Evolutionary conservation across 345 rosid species (phyloP).

Genomic region (Boechera divaricarpa): DNA sequence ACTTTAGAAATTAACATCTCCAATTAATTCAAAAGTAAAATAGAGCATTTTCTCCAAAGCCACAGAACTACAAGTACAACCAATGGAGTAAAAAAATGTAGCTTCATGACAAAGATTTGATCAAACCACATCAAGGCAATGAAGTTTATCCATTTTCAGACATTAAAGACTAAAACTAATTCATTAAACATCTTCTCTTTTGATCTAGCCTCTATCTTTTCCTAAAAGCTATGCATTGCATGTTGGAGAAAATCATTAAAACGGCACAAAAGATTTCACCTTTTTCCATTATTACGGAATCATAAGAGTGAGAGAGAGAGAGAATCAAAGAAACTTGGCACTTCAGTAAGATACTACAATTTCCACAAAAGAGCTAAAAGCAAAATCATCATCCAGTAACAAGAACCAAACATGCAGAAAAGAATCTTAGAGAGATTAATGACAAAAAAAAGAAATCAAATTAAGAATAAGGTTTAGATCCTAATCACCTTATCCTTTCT

Average conservation of each 20-base stretch:
- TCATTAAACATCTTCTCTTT: conserved; percentile 5
- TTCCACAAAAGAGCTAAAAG: conserved; percentile 2
- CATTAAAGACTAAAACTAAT: not conserved
- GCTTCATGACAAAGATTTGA: conserved; percentile 2
- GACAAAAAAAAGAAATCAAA: not conserved
- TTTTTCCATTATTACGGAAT: conserved; percentile 2
- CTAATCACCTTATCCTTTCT: conserved; percentile 72
- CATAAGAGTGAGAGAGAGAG: conserved; percentile 1
- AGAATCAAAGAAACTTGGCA: not conserved
- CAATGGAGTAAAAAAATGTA: not conserved
- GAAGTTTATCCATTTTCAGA: conserved; percentile 2
- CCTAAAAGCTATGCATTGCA: conserved; percentile 37
- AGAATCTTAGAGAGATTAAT: not conserved
- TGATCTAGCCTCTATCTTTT: conserved; percentile 3
- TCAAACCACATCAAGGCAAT: not conserved
- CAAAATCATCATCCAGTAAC: conserved; percentile 17
- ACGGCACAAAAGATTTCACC: conserved; percentile 14
- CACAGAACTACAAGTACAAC: conserved; percentile 4
- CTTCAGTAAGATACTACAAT: conserved; percentile 2
- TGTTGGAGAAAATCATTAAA: conserved; percentile 8
- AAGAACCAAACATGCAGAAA: conserved; percentile 38
- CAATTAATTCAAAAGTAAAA: not conserved
- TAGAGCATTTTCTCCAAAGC: not conserved
- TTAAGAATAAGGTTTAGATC: not conserved
- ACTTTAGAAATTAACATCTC: not conserved